Evolutionary conservation across 108 stramenopile genomes (phyloP).

Genomic region (Skeletonema grethae): DNA sequence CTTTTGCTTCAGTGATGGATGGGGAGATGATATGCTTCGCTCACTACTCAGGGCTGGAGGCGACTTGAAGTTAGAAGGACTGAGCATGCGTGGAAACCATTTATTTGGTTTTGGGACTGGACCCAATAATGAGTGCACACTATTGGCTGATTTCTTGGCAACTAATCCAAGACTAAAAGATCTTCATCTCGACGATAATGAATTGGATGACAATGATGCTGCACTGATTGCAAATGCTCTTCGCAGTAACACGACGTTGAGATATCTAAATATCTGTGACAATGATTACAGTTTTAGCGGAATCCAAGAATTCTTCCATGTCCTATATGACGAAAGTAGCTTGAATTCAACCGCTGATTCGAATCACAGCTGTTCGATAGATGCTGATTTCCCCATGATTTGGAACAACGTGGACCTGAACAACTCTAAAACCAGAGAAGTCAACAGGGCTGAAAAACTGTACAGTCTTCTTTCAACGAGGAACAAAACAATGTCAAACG

Average conservation of each 20-base stretch:
- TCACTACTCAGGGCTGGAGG: too few relatives aligned
- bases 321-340: not conserved
- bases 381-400: not conserved
- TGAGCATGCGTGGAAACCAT: too few relatives aligned
- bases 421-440: not conserved
- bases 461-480: not conserved
- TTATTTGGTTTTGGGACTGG: too few relatives aligned
- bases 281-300: not conserved
- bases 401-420: not conserved
- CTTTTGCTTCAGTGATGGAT: too few relatives aligned
- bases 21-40: too few relatives aligned
- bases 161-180: too few relatives aligned
- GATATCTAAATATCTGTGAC: not conserved
- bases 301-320: not conserved
- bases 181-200: too few relatives aligned
- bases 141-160: too few relatives aligned
- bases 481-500: not conserved
- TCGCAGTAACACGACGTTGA: not conserved
- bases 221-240: too few relatives aligned
- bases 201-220: too few relatives aligned
- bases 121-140: too few relatives aligned
- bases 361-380: not conserved
- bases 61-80: too few relatives aligned
- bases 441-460: not conserved
- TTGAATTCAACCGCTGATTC: slow-evolving; percentile 1